Percentiles rank a stretch among this genome's conserved stretches.
Evolutionary conservation across 2,329 filamentous ascomycete species (phyloP).

Genomic region (Dactylellina leptospora): DNA sequence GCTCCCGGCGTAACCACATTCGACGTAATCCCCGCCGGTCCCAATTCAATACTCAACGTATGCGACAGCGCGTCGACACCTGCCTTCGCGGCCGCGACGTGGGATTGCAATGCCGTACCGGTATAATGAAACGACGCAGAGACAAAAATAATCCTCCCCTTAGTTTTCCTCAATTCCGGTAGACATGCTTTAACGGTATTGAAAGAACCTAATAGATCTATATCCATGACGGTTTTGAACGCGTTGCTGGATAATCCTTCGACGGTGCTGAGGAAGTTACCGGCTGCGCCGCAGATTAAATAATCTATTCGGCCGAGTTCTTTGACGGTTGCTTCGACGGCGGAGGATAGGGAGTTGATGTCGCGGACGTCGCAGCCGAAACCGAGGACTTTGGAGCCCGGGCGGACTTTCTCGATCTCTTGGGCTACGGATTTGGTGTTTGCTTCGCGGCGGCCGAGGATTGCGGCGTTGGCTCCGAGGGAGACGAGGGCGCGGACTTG

Average conservation of each 20-base stretch:
- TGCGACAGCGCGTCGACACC: slow-evolving; percentile 85
- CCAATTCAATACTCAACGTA: slow-evolving; percentile 85
- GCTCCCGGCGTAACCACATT: slow-evolving; percentile 91
- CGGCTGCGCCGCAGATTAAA: slow-evolving; percentile 92
- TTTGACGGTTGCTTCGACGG: slow-evolving; percentile 79
- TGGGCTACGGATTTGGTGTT: slow-evolving; percentile 84
- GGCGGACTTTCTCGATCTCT: slow-evolving; percentile 80
- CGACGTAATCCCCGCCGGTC: slow-evolving; percentile 82
- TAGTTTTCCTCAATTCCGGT: slow-evolving; percentile 76
- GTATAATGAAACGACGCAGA: slow-evolving; percentile 92
- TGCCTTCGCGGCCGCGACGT: slow-evolving; percentile 91
- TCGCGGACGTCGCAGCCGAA: slow-evolving; percentile 83
- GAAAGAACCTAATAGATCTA: slow-evolving; percentile 91
- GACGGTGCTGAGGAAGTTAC: slow-evolving; percentile 92
- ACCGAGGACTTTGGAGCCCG: slow-evolving; percentile 83
- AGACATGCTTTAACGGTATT: slow-evolving; percentile 94
- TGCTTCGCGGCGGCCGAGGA: slow-evolving; percentile 85
- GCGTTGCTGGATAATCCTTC: slow-evolving; percentile 83
- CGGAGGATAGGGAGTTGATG: slow-evolving; percentile 73
- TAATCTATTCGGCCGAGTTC: slow-evolving; percentile 91
- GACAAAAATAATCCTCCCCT: slow-evolving; percentile 84
- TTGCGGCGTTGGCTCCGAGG: slow-evolving; percentile 91
- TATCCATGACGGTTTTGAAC: slow-evolving; percentile 95
- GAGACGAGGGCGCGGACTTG: slow-evolving; percentile 91
- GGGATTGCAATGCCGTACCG: slow-evolving; percentile 82